Evolutionary conservation across 768 basidiomycete genomes (phyloP), one percentile per base, ranked within the genome.

Genomic region (Termitomyces sp.): DNA sequence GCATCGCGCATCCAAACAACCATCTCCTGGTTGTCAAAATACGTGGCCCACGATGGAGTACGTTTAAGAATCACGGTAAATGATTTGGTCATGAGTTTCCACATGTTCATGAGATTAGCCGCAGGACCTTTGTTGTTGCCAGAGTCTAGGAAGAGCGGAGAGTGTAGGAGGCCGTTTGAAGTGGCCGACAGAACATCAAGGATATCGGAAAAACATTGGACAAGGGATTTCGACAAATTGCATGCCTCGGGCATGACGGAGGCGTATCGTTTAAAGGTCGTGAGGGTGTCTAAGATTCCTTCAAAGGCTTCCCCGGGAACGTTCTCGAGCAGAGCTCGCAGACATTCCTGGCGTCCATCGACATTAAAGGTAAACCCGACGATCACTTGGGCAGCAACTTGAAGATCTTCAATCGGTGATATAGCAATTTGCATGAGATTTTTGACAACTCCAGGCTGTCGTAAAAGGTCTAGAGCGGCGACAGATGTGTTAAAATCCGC

Each of bases 1-100:
- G 95, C 97, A 66, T 98, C 97, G 52, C 95, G 84, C 97, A 99
- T 98, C 97, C 97, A 99, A 31, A 85, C 81, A 13, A 89, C 80
- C 95, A 99, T 97, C 53, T 86, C 85, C 25, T 85, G 81, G 61
- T 83, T 85, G 51, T 89, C 86, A 68, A 91, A 91, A 66, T 79
- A 88, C 7, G 74, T 68, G 0, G 97, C 82, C 97, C 97, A 99
- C 13, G 75, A 64, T 0, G 87, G 88, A 3, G 94, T 94, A 50
- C 82, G 80, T 64, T 82, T 85, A 74, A 97, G 98, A 58, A 99
- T 93, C 49, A 88, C 77, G 0, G 88, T 80, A 45, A 96, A 81
- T 3, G 90, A 83, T 47, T 79, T 77, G 6, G 87, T 86, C 89
- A 98, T 91, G 33, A 84, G 70, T 29, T 76, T 75, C 97, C 97